Base-by-base conservation (phyloP, 768 basidiomycete species). In the Polyporus arcularius region DNA sequence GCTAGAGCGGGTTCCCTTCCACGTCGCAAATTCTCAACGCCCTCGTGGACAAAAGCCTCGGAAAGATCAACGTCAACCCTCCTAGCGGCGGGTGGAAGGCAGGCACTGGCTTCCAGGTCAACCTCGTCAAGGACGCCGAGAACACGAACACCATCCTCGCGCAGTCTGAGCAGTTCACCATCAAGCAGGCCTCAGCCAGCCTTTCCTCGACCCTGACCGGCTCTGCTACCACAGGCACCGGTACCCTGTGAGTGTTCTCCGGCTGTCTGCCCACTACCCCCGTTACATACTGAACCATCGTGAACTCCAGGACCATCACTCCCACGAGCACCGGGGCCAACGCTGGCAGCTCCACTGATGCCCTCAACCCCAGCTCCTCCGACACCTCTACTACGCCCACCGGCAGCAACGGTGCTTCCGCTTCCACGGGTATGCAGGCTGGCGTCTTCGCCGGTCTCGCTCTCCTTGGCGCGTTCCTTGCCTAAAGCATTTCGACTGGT, bases 61-160 rank as follows among this genome's bases (percentile, higher is more conserved):
- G 74, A 14, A 68, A 65, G 4, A 70, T 78, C 43, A 69, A 64
- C 26, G 75, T 88, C 55, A 79, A 75, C 70, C 76, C 87, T 21
- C 86, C 88, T 4, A 82, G 79, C 53, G 79, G 77, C 32, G 88
- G 88, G 15, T 93, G 88, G 86, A 85, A 86, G 12, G 48, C 71
- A n/a, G 88, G 87, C 57, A 56, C 64, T 38, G 76, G 73, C 52
- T 95, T 83, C 82, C 87, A 83, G 58, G 80, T 96, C 73, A 92
- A 94, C 77, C 72, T 95, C 30, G 84, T 87, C 61, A 67, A 77
- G 65, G 79, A 82, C 64, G 62, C 78, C 3, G 57, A 80, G 18
- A 53, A 84, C 55, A 74, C 82, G 26, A 68, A 72, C 71, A 73
- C 74, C 53, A 85, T 94, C 65, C 80, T 85, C 55, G 90, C 92